Evolutionary conservation across 2,329 filamentous ascomycete genomes (phyloP).

Genomic region (Sclerotiophoma versabilis): DNA sequence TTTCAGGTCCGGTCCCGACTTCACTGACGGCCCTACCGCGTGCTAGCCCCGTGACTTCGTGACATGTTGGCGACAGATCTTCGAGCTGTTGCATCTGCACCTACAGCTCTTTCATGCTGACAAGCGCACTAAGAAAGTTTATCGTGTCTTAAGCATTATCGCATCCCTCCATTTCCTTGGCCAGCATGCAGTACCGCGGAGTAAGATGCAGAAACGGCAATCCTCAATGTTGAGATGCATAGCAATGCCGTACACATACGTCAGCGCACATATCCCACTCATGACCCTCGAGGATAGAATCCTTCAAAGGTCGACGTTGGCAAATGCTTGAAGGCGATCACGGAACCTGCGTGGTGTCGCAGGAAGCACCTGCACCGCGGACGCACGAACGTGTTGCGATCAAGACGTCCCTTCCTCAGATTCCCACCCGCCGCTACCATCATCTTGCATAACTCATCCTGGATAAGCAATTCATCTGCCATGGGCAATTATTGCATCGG

Average conservation of each 20-base stretch:
- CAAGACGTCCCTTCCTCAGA: neutral
- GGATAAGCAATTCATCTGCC: conserved; percentile 2
- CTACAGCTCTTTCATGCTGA: neutral
- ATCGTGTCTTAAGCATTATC: neutral
- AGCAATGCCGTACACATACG: conserved; percentile 11
- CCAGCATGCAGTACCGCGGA: conserved; percentile 7
- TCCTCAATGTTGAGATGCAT: conserved; percentile 1
- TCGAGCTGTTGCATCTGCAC: neutral
- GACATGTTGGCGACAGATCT: conserved; percentile 11
- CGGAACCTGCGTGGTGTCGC: neutral
- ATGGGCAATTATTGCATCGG: neutral
- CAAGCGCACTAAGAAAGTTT: conserved; percentile 4
- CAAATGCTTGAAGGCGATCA: conserved; percentile 11
- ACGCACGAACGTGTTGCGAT: conserved; percentile 5
- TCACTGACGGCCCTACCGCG: no score
- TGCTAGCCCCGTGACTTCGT: conserved; percentile 1
- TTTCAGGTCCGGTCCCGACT: no score
- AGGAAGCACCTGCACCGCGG: conserved; percentile 1
- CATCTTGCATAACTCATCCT: conserved; percentile 9
- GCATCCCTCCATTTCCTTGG: neutral
- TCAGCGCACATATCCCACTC: conserved; percentile 6
- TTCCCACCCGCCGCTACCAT: conserved; percentile 2
- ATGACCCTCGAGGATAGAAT: conserved; percentile 1
- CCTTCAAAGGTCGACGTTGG: neutral
- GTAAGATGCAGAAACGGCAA: neutral